phyloP scores from a whole-genome alignment of 2,329 filamentous ascomycete genomes.

The Lasiodiplodia sp. region DNA sequence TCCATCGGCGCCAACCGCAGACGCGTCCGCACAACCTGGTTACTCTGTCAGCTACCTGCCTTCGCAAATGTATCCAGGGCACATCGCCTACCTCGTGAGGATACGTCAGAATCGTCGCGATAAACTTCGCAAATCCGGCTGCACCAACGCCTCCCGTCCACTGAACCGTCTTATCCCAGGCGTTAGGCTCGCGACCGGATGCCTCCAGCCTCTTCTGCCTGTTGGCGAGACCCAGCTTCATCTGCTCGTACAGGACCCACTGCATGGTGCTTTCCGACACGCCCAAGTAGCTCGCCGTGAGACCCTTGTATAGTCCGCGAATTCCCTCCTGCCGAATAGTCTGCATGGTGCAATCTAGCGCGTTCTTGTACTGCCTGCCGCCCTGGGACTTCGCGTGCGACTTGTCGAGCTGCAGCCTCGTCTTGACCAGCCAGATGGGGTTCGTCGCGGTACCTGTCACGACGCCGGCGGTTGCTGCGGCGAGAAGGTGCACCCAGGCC shows the following conservation, averaged over 20 bases:
- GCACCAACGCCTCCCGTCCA: constrained; percentile 82
- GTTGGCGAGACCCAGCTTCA: constrained; percentile 76
- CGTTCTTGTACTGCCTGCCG: constrained; percentile 81
- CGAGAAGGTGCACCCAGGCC: constrained; percentile 78
- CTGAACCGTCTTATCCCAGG: constrained; percentile 77
- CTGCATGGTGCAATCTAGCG: constrained; percentile 84
- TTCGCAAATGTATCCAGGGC: not conserved
- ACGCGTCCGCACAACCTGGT: constrained; percentile 78
- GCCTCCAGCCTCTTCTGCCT: constrained; percentile 65
- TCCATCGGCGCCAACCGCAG: constrained; percentile 82
- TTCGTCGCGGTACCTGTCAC: constrained; percentile 91
- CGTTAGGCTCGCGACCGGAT: constrained; percentile 67
- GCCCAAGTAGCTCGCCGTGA: constrained; percentile 90
- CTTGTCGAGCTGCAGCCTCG: constrained; percentile 88
- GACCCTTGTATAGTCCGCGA: constrained; percentile 82
- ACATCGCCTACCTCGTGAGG: constrained; percentile 78
- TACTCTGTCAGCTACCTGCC: not conserved
- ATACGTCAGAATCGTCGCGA: constrained; percentile 86
- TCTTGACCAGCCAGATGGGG: constrained; percentile 97
- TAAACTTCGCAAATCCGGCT: constrained; percentile 83
- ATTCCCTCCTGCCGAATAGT: constrained; percentile 82
- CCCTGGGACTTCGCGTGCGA: constrained; percentile 69
- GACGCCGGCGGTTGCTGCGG: constrained; percentile 80
- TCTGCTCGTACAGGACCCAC: constrained; percentile 93
- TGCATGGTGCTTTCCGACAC: constrained; percentile 90